Evolutionary conservation across 2,329 filamentous ascomycete genomes (phyloP).

Genomic region (Tothia fuscella): DNA sequence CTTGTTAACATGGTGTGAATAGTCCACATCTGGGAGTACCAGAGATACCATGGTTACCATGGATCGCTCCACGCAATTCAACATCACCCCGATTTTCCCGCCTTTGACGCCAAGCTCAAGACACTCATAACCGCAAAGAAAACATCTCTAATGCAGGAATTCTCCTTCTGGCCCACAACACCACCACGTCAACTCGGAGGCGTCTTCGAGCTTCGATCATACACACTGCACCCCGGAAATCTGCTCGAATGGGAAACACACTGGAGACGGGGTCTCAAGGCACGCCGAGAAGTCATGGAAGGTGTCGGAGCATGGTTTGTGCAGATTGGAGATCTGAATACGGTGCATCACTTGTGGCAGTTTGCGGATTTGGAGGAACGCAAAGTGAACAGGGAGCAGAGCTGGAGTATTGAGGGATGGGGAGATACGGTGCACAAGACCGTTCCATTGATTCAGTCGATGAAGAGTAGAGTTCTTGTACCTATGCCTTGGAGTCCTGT

Average conservation of each 20-base stretch:
- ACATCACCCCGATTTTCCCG: constrained; percentile 67
- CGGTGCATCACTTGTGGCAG: constrained; percentile 96
- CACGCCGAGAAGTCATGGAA: constrained; percentile 93
- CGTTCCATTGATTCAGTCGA: constrained; percentile 87
- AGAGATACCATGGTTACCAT: constrained; percentile 93
- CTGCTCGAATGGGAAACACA: constrained; percentile 98
- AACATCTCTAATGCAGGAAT: constrained; percentile 95
- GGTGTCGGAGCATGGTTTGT: constrained; percentile 98
- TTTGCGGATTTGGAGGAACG: constrained; percentile 95
- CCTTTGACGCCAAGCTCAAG: constrained; percentile 76
- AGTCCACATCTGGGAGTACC: constrained; percentile 99
- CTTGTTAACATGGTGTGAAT: constrained; percentile 9
- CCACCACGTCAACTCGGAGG: constrained; percentile 81
- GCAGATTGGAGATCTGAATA: constrained; percentile 94
- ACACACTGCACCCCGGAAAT: constrained; percentile 91
- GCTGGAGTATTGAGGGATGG: constrained; percentile 93
- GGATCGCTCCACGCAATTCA: constrained; percentile 78
- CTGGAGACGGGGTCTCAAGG: constrained; percentile 85
- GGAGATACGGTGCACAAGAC: constrained; percentile 97
- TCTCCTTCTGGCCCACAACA: constrained; percentile 97
- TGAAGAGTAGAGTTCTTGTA: constrained; percentile 89
- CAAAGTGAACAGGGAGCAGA: constrained; percentile 80
- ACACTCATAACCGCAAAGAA: constrained; percentile 73
- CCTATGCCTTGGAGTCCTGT: constrained; percentile 96
- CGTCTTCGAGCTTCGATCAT: constrained; percentile 90